A percentile compares a stretch with the other conserved stretches of the same genome.
Conservation (phyloP, 345 rosid species). For the Limnanthes douglasii region DNA sequence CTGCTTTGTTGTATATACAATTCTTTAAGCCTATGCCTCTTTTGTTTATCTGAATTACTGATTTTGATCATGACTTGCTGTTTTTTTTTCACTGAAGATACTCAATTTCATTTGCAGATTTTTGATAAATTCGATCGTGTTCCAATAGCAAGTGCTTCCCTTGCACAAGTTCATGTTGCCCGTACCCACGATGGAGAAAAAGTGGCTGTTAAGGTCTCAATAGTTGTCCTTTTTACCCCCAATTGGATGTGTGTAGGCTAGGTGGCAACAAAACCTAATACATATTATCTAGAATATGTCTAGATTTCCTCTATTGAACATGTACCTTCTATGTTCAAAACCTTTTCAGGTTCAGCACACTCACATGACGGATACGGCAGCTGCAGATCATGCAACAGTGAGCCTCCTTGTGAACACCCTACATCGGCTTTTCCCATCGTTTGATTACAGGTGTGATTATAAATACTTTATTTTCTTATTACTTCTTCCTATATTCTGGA, state of each 20-base stretch:
- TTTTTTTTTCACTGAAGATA: conserved; percentile 2
- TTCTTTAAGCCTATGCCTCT: background rate
- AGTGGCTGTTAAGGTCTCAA: conserved; percentile 81
- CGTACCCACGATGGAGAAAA: conserved; percentile 49
- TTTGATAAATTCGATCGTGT: conserved; percentile 75
- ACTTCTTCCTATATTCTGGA: too few species aligned
- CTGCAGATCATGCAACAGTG: conserved; percentile 82
- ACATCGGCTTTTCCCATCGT: conserved; percentile 73
- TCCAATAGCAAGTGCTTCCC: conserved; percentile 96
- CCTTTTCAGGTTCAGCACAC: conserved; percentile 78
- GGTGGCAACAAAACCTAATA: conserved; percentile 4
- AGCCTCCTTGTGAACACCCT: conserved; percentile 64
- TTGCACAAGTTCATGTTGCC: conserved; percentile 99
- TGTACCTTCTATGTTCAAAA: conserved; percentile 5
- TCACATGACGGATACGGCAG: conserved; percentile 85
- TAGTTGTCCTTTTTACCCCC: conserved; percentile 8
- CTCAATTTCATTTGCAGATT: conserved; percentile 22
- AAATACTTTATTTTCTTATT: too few species aligned
- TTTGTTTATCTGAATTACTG: background rate
- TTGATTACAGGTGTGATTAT: conserved; percentile 67
- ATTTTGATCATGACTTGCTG: too few species aligned
- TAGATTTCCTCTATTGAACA: conserved; percentile 1
- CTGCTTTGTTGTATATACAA: too few species aligned
- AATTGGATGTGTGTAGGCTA: conserved; percentile 1
- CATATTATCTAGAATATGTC: conserved; percentile 1